Evolutionary conservation across 2,329 filamentous ascomycete genomes (phyloP), one percentile per base, ranked within the genome.

Genomic region (Lecanicillium sp.): DNA sequence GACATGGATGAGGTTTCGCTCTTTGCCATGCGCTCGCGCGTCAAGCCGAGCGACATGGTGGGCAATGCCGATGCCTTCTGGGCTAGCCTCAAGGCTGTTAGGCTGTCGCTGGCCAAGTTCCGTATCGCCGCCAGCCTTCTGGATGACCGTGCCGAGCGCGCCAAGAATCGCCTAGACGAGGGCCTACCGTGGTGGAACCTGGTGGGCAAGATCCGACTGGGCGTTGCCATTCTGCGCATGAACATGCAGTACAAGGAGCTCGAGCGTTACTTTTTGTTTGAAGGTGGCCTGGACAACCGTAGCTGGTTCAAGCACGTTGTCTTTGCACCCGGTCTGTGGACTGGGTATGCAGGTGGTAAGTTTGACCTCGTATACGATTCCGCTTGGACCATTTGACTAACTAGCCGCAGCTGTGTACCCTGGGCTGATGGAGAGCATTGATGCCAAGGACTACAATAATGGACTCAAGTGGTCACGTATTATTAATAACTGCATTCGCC

Each of bases 261-360:
- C 1, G 90, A 97, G 59, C 72, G 88, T 13, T 70, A 80, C 36
- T 95, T 96, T 60, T 52, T 96, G 45, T 83, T 87, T 51, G 63
- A 77, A 4, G 69, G 73, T 3, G 90, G 90, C 1, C 63, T 97
- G 15, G 89, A 95, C 56, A 78, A 79, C 2, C 69, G 90, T 43
- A 67, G 68, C 17, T 96, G 88, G 88, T 97, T 90, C 67, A 96
- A 96, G 66, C 90, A 96, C 53, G 83, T 95, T 3, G 84, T 96
- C 2, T 96, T 94, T 61, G 89, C 89, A 2, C 89, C 89, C 0
- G 89, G 89, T 0, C 59, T 90, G 34, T 94, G 88, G 87, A 95
- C 87, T 0, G 89, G 89, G 0, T 96, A 96, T 59, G 69, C 87
- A 0, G 89, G 88, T 54, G 75, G 77, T 81, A 52, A 61, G 72